Evolutionary conservation across 2,329 filamentous ascomycete species (phyloP), one percentile per base, ranked within the genome.

Genomic region (Fusarium setosum): DNA sequence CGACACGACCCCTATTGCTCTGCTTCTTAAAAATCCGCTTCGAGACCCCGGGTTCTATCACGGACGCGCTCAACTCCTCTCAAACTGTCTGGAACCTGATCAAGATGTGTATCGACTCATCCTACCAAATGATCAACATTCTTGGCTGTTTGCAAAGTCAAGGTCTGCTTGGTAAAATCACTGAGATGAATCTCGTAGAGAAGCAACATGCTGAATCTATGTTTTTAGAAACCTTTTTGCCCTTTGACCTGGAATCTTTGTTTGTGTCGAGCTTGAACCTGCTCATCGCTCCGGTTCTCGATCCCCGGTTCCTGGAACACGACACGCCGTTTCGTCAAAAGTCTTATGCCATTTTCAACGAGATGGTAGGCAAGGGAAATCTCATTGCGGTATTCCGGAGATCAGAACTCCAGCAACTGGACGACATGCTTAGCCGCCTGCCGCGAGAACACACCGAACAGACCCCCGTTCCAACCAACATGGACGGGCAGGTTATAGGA

Each of bases 351-450:
- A 77, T 85, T 6, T 76, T 85, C 5, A 80, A 83, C 23, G 82
- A 82, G 12, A 84, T 86, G 74, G 74, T 80, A 8, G 73, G 74
- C 1, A 77, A 77, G 31, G 82, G 83, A 0, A 85, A 84, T 42
- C 72, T 78, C 1, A 77, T 84, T 10, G 83, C 83, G 0, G 74
- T 74, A 6, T 81, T 81, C 34, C 76, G 80, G 11, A 76, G 79
- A 40, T 74, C 75, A 2, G 84, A 86, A 59, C 72, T 86, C 2
- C 76, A 81, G 31, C 81, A 82, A 44, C 71, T 85, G 1, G 77
- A 81, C 9, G 74, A 77, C 23, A 77, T 81, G 72, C 47, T 82
- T 4, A 69, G 66, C 6, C 70, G 73, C 6, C 66, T 78, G 13
- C 68, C 74, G 0, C 63, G 52, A 4, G 54, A 54, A 0, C 44